Evolutionary conservation across 1,284 basidiomycete species (phyloP).

Genomic region (Trichosporon sp.): DNA sequence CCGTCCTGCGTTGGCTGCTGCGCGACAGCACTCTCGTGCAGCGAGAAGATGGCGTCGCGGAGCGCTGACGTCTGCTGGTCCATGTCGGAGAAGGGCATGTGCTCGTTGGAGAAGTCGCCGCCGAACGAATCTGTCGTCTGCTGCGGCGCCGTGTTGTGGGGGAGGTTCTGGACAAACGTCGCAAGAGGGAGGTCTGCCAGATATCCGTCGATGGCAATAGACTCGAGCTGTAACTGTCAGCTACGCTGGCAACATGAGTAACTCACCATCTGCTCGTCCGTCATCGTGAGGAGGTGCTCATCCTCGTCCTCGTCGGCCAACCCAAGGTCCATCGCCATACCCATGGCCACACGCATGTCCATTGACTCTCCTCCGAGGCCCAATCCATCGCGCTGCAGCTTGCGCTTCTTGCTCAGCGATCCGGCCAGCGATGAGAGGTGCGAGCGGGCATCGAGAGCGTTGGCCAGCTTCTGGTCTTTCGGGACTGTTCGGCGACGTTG

Average conservation of each 20-base stretch:
- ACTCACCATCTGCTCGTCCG: conserved; percentile 45
- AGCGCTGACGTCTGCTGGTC: conserved; percentile 46
- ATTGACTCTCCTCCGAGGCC: conserved; percentile 29
- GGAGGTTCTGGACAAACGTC: conserved; percentile 43
- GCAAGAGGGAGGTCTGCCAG: conserved; percentile 44
- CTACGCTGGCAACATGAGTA: background rate
- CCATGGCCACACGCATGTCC: conserved; percentile 45
- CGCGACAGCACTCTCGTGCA: conserved; percentile 36
- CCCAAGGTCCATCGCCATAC: conserved; percentile 44
- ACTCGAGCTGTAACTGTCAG: conserved; percentile 34
- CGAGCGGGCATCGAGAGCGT: conserved; percentile 15
- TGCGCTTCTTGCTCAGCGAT: conserved; percentile 36
- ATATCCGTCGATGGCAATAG: conserved; percentile 45
- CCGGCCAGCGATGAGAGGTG: background rate
- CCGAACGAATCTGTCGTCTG: conserved; percentile 22
- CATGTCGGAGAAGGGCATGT: conserved; percentile 29
- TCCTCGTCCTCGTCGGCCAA: conserved; percentile 41
- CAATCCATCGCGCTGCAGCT: conserved; percentile 31
- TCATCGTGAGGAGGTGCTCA: conserved; percentile 39
- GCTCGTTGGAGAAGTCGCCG: conserved; percentile 23
- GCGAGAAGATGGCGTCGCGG: conserved; percentile 46
- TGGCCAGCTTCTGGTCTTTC: conserved; percentile 36
- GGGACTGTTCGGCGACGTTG: conserved; percentile 45
- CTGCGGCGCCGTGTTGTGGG: conserved; percentile 27
- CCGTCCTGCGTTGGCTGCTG: conserved; percentile 22